These are phyloP conservation scores for Salvia rosmarinus DNA, from an alignment of 257 asterid species.

Conservation along the genomic window DNA sequence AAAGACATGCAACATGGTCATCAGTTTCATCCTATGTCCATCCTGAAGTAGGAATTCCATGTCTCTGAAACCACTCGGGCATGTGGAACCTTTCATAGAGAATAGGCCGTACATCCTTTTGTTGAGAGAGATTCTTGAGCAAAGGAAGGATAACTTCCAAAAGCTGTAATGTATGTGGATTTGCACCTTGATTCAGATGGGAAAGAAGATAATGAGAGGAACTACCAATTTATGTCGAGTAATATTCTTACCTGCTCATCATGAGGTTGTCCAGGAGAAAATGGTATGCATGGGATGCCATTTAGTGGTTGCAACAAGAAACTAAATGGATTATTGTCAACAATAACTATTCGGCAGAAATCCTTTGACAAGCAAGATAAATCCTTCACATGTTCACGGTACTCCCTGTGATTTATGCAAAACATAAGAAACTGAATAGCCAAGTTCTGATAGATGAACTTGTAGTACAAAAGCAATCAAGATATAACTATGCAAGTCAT, in stretches of 20 bases:
- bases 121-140: slow-evolving; percentile 83
- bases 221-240: background rate
- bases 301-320: slow-evolving; percentile 90
- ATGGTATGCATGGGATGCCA: slow-evolving; percentile 87
- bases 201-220: slow-evolving; percentile 8
- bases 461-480: background rate
- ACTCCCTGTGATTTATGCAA: slow-evolving; percentile 61
- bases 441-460: slow-evolving; percentile 7
- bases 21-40: slow-evolving; percentile 48
- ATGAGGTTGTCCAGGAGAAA: slow-evolving; percentile 68
- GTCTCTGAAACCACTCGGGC: slow-evolving; percentile 92
- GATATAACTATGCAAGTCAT: background rate
- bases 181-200: slow-evolving; percentile 29
- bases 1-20: slow-evolving; percentile 13
- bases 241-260: slow-evolving; percentile 66
- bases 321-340: slow-evolving; percentile 96
- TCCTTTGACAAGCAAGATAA: slow-evolving; percentile 75
- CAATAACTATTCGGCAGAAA: slow-evolving; percentile 71
- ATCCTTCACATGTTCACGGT: slow-evolving; percentile 91
- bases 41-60: slow-evolving; percentile 75
- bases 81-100: slow-evolving; percentile 83
- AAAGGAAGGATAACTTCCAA: slow-evolving; percentile 88
- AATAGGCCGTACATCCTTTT: slow-evolving; percentile 73
- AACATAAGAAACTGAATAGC: background rate
- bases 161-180: slow-evolving; percentile 55